A percentile compares a stretch with the other conserved stretches of the same genome.
phyloP scores from a whole-genome alignment of 2,329 filamentous ascomycete genomes.

The Blumeriella jaapii region DNA sequence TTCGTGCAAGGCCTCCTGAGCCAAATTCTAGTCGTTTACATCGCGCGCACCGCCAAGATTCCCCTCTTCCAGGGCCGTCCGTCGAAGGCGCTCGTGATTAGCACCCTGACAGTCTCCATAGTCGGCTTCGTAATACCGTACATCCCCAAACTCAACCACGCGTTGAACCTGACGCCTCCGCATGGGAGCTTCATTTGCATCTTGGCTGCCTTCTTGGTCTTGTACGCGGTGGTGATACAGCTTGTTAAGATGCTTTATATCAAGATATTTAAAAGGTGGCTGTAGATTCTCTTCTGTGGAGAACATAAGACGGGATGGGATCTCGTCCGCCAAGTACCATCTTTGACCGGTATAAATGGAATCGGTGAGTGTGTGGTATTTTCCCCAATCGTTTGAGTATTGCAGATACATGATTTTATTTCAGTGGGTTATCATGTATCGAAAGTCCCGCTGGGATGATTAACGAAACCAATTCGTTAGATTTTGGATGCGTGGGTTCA shows the following conservation, averaged over 20 bases:
- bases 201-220: not conserved
- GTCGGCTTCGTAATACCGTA: slow-evolving; percentile 2
- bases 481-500: no score
- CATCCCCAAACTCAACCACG: slow-evolving; percentile 2
- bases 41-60: slow-evolving; percentile 6
- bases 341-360: no score
- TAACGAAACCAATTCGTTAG: no score
- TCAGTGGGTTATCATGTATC: no score
- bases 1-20: slow-evolving; percentile 7
- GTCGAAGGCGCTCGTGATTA: not conserved
- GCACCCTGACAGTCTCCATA: not conserved
- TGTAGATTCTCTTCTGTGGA: not conserved
- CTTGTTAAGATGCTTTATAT: slow-evolving; percentile 6
- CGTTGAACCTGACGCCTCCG: not conserved
- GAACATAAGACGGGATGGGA: not conserved
- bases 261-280: slow-evolving; percentile 7
- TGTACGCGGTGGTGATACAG: slow-evolving; percentile 1
- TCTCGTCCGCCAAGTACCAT: no score
- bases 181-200: slow-evolving; percentile 3
- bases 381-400: no score
- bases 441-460: no score
- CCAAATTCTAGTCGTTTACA: slow-evolving; percentile 6
- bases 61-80: slow-evolving; percentile 3
- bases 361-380: no score
- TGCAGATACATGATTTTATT: no score